These are phyloP conservation scores for Neurospora sp. DNA, from an alignment of 495 filamentous ascomycete species.

Conservation along the genomic window DNA sequence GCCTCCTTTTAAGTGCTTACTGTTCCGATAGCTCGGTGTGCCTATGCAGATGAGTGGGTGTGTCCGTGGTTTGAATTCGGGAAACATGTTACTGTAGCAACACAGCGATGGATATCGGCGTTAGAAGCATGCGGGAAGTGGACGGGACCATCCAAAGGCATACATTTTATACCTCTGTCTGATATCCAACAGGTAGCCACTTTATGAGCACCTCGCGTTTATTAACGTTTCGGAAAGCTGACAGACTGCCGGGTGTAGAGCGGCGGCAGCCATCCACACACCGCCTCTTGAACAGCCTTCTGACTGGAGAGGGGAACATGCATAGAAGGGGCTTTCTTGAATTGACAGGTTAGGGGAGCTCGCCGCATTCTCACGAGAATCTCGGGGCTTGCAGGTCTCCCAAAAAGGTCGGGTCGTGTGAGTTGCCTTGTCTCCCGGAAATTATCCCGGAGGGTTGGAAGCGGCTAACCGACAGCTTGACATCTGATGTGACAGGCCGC, in stretches of 20 bases:
- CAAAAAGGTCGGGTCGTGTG: background rate
- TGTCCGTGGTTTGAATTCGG: background rate
- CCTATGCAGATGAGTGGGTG: background rate
- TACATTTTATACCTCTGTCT: background rate
- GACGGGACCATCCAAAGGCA: background rate
- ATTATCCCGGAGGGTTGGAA: background rate
- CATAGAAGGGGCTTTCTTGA: background rate
- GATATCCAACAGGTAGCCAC: background rate
- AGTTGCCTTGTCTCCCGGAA: background rate
- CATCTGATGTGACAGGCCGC: background rate
- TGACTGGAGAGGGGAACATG: background rate
- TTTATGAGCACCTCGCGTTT: background rate
- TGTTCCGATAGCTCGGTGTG: background rate
- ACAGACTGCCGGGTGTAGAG: background rate
- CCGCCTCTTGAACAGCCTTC: background rate
- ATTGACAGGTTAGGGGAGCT: background rate
- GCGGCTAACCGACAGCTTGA: background rate
- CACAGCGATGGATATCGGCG: background rate
- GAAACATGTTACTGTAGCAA: background rate
- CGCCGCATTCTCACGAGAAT: background rate
- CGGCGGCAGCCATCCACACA: background rate
- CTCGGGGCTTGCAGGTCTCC: background rate
- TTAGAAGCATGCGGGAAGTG: background rate
- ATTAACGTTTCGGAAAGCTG: background rate
- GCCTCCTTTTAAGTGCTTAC: background rate